phyloP scores from a whole-genome alignment of 2,329 filamentous ascomycete genomes.

The Ophiostoma ulmi region DNA sequence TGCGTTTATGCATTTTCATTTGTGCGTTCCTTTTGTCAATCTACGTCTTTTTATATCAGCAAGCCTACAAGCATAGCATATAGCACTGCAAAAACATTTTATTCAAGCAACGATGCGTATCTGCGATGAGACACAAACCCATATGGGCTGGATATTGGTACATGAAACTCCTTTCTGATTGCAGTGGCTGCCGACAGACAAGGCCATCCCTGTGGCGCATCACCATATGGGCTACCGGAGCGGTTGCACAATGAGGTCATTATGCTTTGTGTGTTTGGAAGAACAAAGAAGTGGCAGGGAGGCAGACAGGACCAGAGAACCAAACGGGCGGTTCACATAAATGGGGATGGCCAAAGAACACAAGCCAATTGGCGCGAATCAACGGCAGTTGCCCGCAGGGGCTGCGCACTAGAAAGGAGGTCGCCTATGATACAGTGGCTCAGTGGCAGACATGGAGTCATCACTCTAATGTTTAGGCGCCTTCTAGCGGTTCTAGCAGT shows the following conservation, averaged over 20 bases:
- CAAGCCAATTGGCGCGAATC: not conserved
- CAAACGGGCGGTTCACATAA: not conserved
- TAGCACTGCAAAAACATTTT: constrained; percentile 8
- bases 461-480: not conserved
- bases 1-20: not conserved
- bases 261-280: not conserved
- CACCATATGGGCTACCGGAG: not conserved
- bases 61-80: constrained; percentile 11
- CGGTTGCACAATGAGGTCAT: constrained; percentile 5
- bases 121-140: not conserved
- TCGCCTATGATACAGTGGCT: not conserved
- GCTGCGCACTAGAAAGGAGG: no score
- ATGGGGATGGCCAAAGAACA: not conserved
- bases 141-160: not conserved
- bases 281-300: not conserved
- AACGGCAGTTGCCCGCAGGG: not conserved
- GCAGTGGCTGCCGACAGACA: not conserved
- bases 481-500: constrained; percentile 3
- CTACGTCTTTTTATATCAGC: not conserved
- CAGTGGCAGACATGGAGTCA: not conserved
- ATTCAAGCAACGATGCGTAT: not conserved
- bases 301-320: not conserved
- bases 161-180: not conserved
- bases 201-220: not conserved
- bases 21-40: constrained; percentile 3